Evolutionary conservation across 306 rosid species (phyloP), one percentile per base, ranked within the genome.

Genomic region (Pterocarpus santalinus): DNA sequence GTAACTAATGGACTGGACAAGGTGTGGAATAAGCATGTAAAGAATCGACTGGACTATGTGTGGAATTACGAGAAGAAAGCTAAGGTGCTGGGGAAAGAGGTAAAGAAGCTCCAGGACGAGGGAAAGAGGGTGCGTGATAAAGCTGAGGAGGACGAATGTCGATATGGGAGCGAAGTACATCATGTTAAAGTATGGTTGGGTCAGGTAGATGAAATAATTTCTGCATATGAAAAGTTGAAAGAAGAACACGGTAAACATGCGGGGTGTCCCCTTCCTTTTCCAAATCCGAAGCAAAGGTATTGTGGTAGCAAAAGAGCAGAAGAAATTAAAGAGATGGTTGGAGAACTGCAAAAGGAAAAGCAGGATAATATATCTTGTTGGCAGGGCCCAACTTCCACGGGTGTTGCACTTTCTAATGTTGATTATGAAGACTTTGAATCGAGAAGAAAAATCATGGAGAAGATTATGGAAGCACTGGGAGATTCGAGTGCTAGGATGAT

Each of bases 401-500:
- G 9, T 35, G 69, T 15, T 7, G 9, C 15, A 56, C 28, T 58
- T 15, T 14, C 35, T 2, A 66, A n/a, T 38, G 9, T 36, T 17
- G 61, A 15, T 30, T 72, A 61, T 63, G 38, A 66, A 34, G 5
- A 2, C 11, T 75, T 75, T 58, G 13, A 8, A 8, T 75, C 85
- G 0, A 81, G 85, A 49, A 4, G 1, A 1, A 4, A 33, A 33
- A 35, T 46, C 0, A 16, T 12, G 16, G 2, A 47, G 0, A 1
- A n/a, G 3, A 63, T 76, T 10, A 62, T 3, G 11, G 4, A 0
- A 15, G 30, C 7, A 5, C 0, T 75, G 60, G n/a, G 11, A 16
- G 64, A 64, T 38, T 0, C 81, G 0, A 5, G 22, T 12, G 17
- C 44, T 1, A 36, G 39, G 9, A 73, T 56, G 78, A 22, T 73